Conservation (phyloP, 2,329 filamentous ascomycete species). For the Graphium sp. region DNA sequence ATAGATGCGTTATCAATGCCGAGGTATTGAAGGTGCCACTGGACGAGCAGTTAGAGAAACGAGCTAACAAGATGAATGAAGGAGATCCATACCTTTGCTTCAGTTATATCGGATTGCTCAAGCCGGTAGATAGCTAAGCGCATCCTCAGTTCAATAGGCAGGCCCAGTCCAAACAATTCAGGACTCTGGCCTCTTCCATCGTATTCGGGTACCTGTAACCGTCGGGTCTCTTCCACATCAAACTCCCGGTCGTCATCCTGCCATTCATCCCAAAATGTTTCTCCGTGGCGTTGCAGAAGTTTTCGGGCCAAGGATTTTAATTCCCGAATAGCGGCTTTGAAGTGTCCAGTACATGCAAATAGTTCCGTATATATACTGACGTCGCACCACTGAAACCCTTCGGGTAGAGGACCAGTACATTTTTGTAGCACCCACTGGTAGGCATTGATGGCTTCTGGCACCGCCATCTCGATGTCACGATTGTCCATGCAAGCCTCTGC, state of each 20-base stretch:
- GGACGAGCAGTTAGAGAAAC: slow-evolving; percentile 3
- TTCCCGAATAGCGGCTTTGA: slow-evolving; percentile 47
- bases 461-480: slow-evolving; percentile 21
- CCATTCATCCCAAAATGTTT: slow-evolving; percentile 61
- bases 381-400: slow-evolving; percentile 66
- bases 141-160: slow-evolving; percentile 69
- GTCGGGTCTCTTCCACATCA: slow-evolving; percentile 57
- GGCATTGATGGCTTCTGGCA: slow-evolving; percentile 24
- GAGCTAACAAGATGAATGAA: neutral
- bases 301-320: slow-evolving; percentile 63
- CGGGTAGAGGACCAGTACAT: too few species aligned
- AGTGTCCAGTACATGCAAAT: slow-evolving; percentile 46
- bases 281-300: slow-evolving; percentile 59
- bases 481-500: slow-evolving; percentile 39
- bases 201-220: slow-evolving; percentile 45
- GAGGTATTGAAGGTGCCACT: slow-evolving; percentile 2
- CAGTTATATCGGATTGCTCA: slow-evolving; percentile 46
- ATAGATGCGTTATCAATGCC: slow-evolving; percentile 1
- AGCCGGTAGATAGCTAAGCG: slow-evolving; percentile 77
- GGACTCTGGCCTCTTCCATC: slow-evolving; percentile 30
- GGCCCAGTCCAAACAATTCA: slow-evolving; percentile 49
- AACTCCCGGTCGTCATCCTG: slow-evolving; percentile 74
- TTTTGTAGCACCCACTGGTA: too few species aligned
- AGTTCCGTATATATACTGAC: slow-evolving; percentile 75
- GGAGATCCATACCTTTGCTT: slow-evolving; percentile 49